Evolutionary conservation across 129 eudicot genomes (phyloP).

Genomic region (Helianthus tuberosus): DNA sequence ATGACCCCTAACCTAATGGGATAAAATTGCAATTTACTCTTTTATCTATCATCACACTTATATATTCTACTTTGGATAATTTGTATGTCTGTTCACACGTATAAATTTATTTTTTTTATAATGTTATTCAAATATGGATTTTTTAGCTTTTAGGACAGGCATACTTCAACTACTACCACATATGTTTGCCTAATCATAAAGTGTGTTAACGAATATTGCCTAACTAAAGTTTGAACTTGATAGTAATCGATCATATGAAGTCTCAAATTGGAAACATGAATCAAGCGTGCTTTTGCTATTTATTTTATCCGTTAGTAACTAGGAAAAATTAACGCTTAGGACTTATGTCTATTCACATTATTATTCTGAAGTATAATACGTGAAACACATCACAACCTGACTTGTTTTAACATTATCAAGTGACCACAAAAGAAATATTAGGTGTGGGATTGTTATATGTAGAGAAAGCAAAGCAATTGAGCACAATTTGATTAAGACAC

Average conservation of each 20-base stretch:
- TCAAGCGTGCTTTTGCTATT: neutral
- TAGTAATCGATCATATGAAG: slow-evolving; percentile 31
- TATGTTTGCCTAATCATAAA: slow-evolving; percentile 40
- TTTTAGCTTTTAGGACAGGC: slow-evolving; percentile 33
- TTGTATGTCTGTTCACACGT: neutral
- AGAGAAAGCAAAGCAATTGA: too few relatives aligned
- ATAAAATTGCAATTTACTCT: too few relatives aligned
- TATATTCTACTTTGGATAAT: neutral
- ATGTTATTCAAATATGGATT: slow-evolving; percentile 14
- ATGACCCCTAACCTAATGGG: too few relatives aligned
- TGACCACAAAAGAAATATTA: too few relatives aligned
- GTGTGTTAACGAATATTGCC: slow-evolving; percentile 36
- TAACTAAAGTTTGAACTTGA: slow-evolving; percentile 34
- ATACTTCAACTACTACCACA: slow-evolving; percentile 31
- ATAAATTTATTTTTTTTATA: neutral
- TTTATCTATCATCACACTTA: neutral
- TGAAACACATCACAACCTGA: too few relatives aligned
- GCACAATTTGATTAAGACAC: too few relatives aligned
- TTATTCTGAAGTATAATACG: neutral
- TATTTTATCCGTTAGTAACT: neutral
- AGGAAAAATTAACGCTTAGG: neutral
- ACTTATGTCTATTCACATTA: neutral
- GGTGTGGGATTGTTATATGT: too few relatives aligned
- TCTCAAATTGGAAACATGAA: slow-evolving; percentile 5
- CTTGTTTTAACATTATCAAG: too few relatives aligned